Evolutionary conservation across 805 yeast species (phyloP).

Genomic region (Pichia cephalocereana): DNA sequence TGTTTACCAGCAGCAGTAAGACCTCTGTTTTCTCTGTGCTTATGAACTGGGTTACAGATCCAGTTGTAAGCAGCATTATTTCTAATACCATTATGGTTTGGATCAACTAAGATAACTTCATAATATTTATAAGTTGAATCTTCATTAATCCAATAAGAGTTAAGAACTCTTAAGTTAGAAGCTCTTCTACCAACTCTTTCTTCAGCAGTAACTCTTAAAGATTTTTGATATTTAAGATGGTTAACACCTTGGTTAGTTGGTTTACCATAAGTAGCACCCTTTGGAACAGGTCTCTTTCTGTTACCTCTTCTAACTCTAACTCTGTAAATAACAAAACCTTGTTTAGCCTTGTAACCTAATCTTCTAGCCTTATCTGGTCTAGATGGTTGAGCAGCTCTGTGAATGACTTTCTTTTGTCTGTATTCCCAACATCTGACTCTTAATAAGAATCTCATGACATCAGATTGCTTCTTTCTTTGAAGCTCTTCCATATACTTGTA

Average conservation of each 20-base stretch:
- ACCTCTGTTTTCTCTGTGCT: slow-evolving; percentile 99
- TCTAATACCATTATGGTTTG: slow-evolving; percentile 97
- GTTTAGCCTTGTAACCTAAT: slow-evolving; percentile 99
- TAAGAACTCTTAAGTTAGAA: slow-evolving; percentile 97
- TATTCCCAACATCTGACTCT: slow-evolving; percentile 99
- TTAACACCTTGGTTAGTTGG: slow-evolving; percentile 99
- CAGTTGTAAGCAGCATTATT: slow-evolving; percentile 99
- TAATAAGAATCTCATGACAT: slow-evolving; percentile 96
- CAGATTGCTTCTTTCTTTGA: slow-evolving; percentile 99
- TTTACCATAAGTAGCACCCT: slow-evolving; percentile 99
- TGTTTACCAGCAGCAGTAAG: slow-evolving; percentile 97
- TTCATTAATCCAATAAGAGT: slow-evolving; percentile 99
- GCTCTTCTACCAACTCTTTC: slow-evolving; percentile 99
- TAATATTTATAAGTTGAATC: slow-evolving; percentile 99
- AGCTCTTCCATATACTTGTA: slow-evolving; percentile 99
- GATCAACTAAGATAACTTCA: slow-evolving; percentile 96
- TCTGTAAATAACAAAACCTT: slow-evolving; percentile 98
- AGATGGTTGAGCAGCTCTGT: slow-evolving; percentile 98
- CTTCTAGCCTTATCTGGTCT: slow-evolving; percentile 99
- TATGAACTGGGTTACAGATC: slow-evolving; percentile 99
- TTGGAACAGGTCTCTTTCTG: slow-evolving; percentile 99
- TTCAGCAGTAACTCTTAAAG: slow-evolving; percentile 97
- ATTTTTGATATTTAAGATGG: slow-evolving; percentile 99
- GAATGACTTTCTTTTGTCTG: slow-evolving; percentile 98
- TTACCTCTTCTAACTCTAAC: slow-evolving; percentile 99